Percentiles rank a stretch among this genome's conserved stretches.
Conservation (phyloP, 2,329 filamentous ascomycete genomes). For the Aspergillus ochraceoroseus region DNA sequence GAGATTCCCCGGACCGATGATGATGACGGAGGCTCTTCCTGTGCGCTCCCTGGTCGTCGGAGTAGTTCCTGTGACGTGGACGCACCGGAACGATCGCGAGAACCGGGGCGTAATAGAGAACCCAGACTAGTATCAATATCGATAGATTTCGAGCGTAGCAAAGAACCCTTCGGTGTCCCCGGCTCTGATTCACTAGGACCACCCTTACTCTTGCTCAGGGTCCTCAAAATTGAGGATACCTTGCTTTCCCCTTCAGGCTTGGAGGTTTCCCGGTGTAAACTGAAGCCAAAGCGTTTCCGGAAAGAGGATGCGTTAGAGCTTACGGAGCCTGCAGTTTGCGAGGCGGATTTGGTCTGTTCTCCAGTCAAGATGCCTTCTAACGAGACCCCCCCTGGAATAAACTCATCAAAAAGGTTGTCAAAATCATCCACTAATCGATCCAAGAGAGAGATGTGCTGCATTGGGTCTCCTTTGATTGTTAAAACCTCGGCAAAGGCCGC, state of each 20-base stretch:
- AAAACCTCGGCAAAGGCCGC: conserved; percentile 84
- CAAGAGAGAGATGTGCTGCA: conserved; percentile 80
- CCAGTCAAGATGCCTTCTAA: conserved; percentile 43
- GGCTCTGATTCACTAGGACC: conserved; percentile 59
- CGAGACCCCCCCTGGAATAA: conserved; percentile 43
- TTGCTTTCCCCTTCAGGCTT: conserved; percentile 64
- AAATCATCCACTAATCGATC: conserved; percentile 87
- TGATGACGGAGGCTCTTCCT: conserved; percentile 46
- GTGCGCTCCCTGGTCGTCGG: conserved; percentile 42
- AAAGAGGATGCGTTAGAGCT: conserved; percentile 84
- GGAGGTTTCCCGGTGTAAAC: conserved; percentile 73
- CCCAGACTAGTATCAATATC: conserved; percentile 56
- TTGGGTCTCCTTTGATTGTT: conserved; percentile 68
- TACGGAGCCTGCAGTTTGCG: conserved; percentile 66
- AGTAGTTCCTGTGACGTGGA: conserved; percentile 47
- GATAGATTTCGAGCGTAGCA: conserved; percentile 70
- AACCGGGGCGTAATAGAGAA: conserved; percentile 50
- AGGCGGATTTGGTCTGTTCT: conserved; percentile 56
- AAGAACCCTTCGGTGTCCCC: conserved; percentile 62
- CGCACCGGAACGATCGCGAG: conserved; percentile 52
- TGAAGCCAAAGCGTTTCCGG: conserved; percentile 75
- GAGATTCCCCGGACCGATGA: conserved; percentile 52
- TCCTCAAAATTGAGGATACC: conserved; percentile 75
- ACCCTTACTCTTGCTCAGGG: conserved; percentile 75
- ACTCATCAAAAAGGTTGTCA: conserved; percentile 77